These are phyloP conservation scores for Hypoxylon sp. DNA, from an alignment of 2,329 filamentous ascomycete genomes.

Conservation along the genomic window DNA sequence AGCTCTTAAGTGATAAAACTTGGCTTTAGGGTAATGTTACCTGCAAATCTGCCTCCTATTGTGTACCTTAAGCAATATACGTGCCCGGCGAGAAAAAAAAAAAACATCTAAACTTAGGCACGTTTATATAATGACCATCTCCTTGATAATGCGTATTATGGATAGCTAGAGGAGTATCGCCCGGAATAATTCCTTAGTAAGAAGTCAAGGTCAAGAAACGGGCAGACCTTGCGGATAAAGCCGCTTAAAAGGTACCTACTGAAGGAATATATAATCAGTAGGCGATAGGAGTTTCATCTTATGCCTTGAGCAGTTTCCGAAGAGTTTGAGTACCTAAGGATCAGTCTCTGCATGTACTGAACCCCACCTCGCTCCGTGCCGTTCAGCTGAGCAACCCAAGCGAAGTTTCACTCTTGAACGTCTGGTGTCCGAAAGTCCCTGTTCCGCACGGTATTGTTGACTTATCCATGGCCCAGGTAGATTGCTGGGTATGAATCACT, in stretches of 20 bases:
- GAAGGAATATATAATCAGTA: background rate
- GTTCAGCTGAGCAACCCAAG: background rate
- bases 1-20: background rate
- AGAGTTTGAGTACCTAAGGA: slow-evolving; percentile 1
- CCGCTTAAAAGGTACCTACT: background rate
- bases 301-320: background rate
- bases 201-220: background rate
- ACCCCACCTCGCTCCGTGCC: background rate
- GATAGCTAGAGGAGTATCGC: background rate
- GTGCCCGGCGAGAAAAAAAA: too few species aligned
- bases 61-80: too few species aligned
- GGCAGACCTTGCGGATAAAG: background rate
- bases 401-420: background rate
- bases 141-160: background rate
- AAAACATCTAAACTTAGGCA: too few species aligned
- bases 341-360: background rate
- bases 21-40: background rate
- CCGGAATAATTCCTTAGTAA: background rate
- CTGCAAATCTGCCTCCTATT: background rate
- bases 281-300: slow-evolving; percentile 4
- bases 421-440: background rate
- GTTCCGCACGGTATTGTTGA: background rate
- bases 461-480: background rate
- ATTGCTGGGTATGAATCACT: background rate
- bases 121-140: background rate